phyloP scores from a whole-genome alignment of 352 stramenopile genomes.

The Phytophthora rubi region DNA sequence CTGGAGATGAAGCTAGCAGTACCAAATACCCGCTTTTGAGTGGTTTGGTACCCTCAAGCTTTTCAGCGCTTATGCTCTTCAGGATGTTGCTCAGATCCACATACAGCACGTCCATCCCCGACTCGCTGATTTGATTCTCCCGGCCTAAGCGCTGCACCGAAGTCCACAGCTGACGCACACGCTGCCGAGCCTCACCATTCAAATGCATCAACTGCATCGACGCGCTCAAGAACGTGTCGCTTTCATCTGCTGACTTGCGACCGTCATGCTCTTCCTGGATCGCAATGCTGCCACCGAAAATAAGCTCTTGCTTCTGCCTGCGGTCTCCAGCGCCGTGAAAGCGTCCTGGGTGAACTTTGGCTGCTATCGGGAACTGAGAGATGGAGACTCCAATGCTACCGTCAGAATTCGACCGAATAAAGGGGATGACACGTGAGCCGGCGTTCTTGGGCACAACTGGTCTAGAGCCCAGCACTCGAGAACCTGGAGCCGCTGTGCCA shows the following conservation, averaged over 20 bases:
- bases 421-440: conserved; percentile 4
- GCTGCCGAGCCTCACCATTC: conserved; percentile 64
- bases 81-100: conserved; percentile 67
- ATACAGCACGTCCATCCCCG: conserved; percentile 56
- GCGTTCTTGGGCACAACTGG: conserved; percentile 1
- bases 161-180: conserved; percentile 69
- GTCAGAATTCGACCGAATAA: conserved; percentile 47
- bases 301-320: conserved; percentile 4
- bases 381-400: conserved; percentile 29
- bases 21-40: conserved; percentile 59
- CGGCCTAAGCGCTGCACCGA: conserved; percentile 60
- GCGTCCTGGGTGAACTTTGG: conserved; percentile 5
- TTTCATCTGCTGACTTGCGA: conserved; percentile 11
- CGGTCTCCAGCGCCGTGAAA: background rate
- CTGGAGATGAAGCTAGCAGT: conserved; percentile 49
- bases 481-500: background rate
- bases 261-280: background rate
- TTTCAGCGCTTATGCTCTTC: conserved; percentile 65
- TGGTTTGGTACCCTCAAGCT: conserved; percentile 50
- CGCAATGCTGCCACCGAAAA: background rate
- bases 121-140: conserved; percentile 56
- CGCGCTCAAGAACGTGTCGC: conserved; percentile 58
- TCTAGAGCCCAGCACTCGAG: background rate
- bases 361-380: conserved; percentile 21
- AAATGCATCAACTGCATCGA: conserved; percentile 73